Conservation (phyloP, 2,329 filamentous ascomycete genomes). For the Colletotrichum lindemuthianum region DNA sequence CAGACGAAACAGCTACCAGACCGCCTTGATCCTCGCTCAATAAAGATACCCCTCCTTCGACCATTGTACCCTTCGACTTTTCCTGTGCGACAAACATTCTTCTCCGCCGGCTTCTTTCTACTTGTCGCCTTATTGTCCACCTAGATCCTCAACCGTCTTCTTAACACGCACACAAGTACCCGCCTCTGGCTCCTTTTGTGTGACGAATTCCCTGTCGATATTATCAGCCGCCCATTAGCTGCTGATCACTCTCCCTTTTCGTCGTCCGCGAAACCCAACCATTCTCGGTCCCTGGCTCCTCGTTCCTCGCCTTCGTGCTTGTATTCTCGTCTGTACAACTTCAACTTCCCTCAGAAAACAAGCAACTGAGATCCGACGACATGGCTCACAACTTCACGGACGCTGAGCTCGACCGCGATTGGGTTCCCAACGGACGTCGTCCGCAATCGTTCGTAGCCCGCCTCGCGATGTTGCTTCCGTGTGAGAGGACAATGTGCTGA, state of each 20-base stretch:
- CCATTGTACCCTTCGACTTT: not conserved
- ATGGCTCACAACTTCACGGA: slow-evolving; percentile 59
- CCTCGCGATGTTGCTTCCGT: slow-evolving; percentile 69
- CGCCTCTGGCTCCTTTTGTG: slow-evolving; percentile 8
- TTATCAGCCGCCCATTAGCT: slow-evolving; percentile 24
- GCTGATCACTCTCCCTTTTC: slow-evolving; percentile 35
- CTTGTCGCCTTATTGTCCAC: slow-evolving; percentile 11
- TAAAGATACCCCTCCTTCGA: slow-evolving; percentile 10
- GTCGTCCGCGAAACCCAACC: slow-evolving; percentile 22
- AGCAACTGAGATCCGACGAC: slow-evolving; percentile 4
- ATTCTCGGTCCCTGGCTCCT: not conserved
- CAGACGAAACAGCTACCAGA: slow-evolving; percentile 30
- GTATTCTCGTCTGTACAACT: slow-evolving; percentile 3
- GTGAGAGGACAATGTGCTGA: slow-evolving; percentile 47
- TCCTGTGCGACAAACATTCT: slow-evolving; percentile 2
- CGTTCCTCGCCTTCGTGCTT: slow-evolving; percentile 3
- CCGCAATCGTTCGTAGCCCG: slow-evolving; percentile 80
- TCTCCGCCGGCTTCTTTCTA: slow-evolving; percentile 13
- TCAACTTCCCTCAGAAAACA: not conserved
- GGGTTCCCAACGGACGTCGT: slow-evolving; percentile 80
- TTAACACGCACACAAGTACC: slow-evolving; percentile 6
- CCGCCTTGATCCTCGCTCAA: slow-evolving; percentile 16
- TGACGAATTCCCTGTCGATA: slow-evolving; percentile 28
- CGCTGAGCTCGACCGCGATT: slow-evolving; percentile 78
- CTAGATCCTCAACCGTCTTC: not conserved